These are phyloP conservation scores for Malassezia yamatoensis DNA, from an alignment of 1,284 basidiomycete genomes.

Conservation along the genomic window DNA sequence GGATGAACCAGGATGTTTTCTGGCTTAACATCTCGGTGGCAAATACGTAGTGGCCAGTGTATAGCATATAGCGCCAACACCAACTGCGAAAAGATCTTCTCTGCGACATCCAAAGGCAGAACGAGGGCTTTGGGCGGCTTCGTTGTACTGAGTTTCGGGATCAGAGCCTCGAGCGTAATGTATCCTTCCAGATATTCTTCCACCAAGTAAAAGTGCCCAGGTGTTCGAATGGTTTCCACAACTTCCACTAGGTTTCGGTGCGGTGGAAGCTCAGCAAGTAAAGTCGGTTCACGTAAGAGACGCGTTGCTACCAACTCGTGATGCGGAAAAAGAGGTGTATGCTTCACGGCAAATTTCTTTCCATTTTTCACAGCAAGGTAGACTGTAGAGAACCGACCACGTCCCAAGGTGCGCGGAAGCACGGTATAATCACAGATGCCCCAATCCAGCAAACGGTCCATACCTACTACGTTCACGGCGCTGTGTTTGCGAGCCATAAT, in stretches of 20 bases:
- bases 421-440: slow-evolving; percentile 47
- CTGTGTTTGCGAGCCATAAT: slow-evolving; percentile 12
- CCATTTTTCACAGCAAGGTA: slow-evolving; percentile 44
- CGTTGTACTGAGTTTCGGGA: slow-evolving; percentile 3
- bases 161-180: slow-evolving; percentile 47
- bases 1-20: slow-evolving; percentile 51
- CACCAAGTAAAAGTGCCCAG: slow-evolving; percentile 56
- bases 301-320: slow-evolving; percentile 55
- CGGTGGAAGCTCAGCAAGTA: slow-evolving; percentile 53
- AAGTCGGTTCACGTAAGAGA: slow-evolving; percentile 53
- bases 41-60: slow-evolving; percentile 52
- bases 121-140: slow-evolving; percentile 21
- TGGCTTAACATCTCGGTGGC: slow-evolving; percentile 55
- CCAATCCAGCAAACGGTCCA: slow-evolving; percentile 39
- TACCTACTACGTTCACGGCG: slow-evolving; percentile 26
- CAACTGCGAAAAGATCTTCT: slow-evolving; percentile 53
- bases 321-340: slow-evolving; percentile 55
- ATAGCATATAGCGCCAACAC: slow-evolving; percentile 53
- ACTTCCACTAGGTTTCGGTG: slow-evolving; percentile 55
- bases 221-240: slow-evolving; percentile 53
- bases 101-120: slow-evolving; percentile 41
- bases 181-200: slow-evolving; percentile 52
- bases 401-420: slow-evolving; percentile 42
- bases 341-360: slow-evolving; percentile 52
- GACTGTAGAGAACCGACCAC: slow-evolving; percentile 46